phyloP scores from a whole-genome alignment of 345 rosid genomes.

The Erucastrum elatum region DNA sequence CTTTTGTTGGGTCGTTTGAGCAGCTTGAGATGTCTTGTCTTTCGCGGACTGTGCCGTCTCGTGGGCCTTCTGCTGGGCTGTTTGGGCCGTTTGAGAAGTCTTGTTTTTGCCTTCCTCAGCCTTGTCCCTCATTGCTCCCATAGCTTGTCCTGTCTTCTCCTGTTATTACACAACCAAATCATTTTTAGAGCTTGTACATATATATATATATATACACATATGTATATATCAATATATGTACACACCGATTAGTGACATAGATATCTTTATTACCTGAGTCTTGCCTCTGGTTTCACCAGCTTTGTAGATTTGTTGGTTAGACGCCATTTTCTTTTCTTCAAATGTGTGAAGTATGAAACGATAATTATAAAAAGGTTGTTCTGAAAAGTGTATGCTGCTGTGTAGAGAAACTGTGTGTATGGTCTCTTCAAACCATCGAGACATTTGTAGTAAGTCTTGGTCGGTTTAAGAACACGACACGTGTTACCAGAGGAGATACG shows the following conservation, averaged over 20 bases:
- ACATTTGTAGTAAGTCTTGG: conserved; percentile 40
- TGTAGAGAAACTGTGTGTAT: conserved; percentile 16
- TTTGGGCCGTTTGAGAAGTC: conserved; percentile 10
- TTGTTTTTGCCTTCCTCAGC: conserved; percentile 38
- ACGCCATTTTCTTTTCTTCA: conserved; percentile 47
- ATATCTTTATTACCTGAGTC: conserved; percentile 43
- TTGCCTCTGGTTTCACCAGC: conserved; percentile 64
- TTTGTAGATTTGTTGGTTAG: conserved; percentile 48
- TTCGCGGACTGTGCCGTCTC: not conserved
- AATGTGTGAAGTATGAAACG: not conserved
- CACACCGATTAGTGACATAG: not conserved
- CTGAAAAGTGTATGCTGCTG: conserved; percentile 2
- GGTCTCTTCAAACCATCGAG: conserved; percentile 14
- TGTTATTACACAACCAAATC: conserved; percentile 1
- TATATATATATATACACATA: not conserved
- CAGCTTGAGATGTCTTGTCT: not conserved
- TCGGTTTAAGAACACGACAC: conserved; percentile 28
- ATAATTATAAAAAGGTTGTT: not conserved
- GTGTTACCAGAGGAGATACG: conserved; percentile 12
- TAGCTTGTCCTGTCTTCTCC: conserved; percentile 42
- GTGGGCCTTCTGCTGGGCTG: conserved; percentile 3
- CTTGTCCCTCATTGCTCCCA: conserved; percentile 36
- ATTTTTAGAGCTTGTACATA: not conserved
- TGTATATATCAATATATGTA: not conserved
- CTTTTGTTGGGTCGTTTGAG: conserved; percentile 31